Base-by-base conservation (phyloP, 352 stramenopile genomes). In the Phytophthora capsici region DNA sequence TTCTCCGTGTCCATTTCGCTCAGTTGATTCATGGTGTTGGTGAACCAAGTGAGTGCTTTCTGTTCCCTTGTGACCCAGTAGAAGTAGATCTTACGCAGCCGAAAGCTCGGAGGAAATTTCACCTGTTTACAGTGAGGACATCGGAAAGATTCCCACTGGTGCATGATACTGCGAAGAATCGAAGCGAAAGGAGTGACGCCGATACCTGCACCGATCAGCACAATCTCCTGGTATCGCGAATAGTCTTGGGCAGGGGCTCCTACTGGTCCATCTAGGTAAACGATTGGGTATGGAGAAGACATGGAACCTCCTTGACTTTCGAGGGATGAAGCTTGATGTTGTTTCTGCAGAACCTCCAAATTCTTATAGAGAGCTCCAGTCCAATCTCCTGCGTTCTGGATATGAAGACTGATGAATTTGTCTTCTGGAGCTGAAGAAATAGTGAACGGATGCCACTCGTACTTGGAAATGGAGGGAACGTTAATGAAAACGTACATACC, bases 391-490 rank as follows among this genome's bases (percentile, higher is more conserved):
- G 77, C 71, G 8, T 80, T 87, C 20, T 80, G 80, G 47, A 95
- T 85, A 64, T 91, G 84, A 8, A 95, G 59, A 45, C 78, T 88
- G 13, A 92, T 44, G 40, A 82, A 84, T 7, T 76, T 63, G 57
- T 96, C 85, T 49, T 88, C 68, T 0, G 89, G 89, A 0, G 86
- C 87, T 4, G 83, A 94, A n/a, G 87, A 94, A 53, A 97, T 84
- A 28, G 85, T 96, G 66, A 96, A 97, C 28, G 90, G 89, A 75
- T 97, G 90, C 89, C 89, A 96, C 71, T 96, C 80, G 28, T 82
- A 81, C 38, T 77, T 63, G 7, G 86, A 93, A 61, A 97, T 79
- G 16, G 75, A 46, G 1, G 89, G 88, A 13, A 97, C 73, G 46
- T 96, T 91, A 16, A 97, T 44, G 55, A 88, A 96, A 28, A 90